Evolutionary conservation across 176 grass and related monocot species (phyloP).

Genomic region (Juncus effusus): DNA sequence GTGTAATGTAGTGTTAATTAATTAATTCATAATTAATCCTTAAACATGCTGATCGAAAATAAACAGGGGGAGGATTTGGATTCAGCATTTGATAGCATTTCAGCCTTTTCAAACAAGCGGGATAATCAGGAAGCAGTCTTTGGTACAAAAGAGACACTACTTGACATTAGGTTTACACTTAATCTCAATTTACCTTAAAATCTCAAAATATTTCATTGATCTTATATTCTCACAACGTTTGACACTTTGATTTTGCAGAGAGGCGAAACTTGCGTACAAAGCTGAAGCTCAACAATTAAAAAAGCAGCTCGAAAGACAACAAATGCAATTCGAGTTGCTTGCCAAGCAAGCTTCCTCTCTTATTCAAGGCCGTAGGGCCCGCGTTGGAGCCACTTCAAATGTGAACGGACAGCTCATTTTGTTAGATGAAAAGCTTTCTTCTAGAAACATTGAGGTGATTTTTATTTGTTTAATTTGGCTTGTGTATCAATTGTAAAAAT

Average conservation of each 20-base stretch:
- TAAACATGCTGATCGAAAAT: conserved; percentile 6
- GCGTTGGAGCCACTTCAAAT: conserved; percentile 63
- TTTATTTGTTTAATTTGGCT: conserved; percentile 4
- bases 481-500: background rate
- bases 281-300: conserved; percentile 87
- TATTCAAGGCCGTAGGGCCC: conserved; percentile 82
- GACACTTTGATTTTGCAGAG: conserved; percentile 35
- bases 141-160: conserved; percentile 77
- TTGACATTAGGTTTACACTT: conserved; percentile 75
- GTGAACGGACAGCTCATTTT: conserved; percentile 64
- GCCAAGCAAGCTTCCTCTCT: conserved; percentile 85
- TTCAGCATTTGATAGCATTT: conserved; percentile 99
- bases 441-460: conserved; percentile 80
- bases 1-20: background rate
- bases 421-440: conserved; percentile 80
- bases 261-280: conserved; percentile 88
- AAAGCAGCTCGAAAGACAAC: conserved; percentile 75
- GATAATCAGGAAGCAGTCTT: conserved; percentile 92
- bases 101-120: conserved; percentile 83
- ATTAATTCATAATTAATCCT: conserved; percentile 5
- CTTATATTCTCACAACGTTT: conserved; percentile 18
- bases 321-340: conserved; percentile 85
- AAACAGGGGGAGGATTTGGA: conserved; percentile 86
- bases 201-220: conserved; percentile 18
- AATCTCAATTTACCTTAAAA: conserved; percentile 22